Evolutionary conservation across 768 basidiomycete species (phyloP).

Genomic region (Tricholoma hemisulphureum): DNA sequence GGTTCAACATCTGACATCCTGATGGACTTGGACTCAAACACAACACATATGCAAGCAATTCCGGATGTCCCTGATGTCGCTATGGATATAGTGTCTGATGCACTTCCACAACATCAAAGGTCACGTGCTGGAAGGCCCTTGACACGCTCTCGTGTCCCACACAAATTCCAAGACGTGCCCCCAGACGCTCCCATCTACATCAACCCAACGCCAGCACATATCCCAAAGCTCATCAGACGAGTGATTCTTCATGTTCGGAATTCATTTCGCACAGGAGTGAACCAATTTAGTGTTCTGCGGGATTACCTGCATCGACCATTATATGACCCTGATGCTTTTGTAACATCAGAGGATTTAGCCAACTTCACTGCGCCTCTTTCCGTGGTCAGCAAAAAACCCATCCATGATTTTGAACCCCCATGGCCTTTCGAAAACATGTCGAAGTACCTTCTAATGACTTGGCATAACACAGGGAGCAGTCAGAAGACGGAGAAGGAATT

Average conservation of each 20-base stretch:
- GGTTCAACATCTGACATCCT: no score
- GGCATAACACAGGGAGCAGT: background rate
- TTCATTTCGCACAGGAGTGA: slow-evolving; percentile 9
- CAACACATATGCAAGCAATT: no score
- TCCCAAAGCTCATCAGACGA: no score
- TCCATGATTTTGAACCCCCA: slow-evolving; percentile 9
- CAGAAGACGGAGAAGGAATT: background rate
- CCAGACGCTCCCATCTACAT: background rate
- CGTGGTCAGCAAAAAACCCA: background rate
- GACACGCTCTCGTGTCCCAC: background rate
- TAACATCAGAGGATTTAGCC: slow-evolving; percentile 17
- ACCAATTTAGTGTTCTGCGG: background rate
- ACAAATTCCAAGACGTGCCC: background rate
- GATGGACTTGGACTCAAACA: no score
- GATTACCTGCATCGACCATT: slow-evolving; percentile 19
- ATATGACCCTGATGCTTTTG: slow-evolving; percentile 15
- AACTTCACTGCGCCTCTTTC: background rate
- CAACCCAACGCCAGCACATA: no score
- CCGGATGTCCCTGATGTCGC: no score
- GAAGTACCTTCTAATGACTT: background rate
- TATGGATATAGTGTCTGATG: no score
- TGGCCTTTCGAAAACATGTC: slow-evolving; percentile 13
- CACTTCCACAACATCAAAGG: no score
- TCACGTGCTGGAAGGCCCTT: no score
- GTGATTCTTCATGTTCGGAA: slow-evolving; percentile 10